Evolutionary conservation across 345 rosid species (phyloP), one percentile per base, ranked within the genome.

Genomic region (Camelina hispida): DNA sequence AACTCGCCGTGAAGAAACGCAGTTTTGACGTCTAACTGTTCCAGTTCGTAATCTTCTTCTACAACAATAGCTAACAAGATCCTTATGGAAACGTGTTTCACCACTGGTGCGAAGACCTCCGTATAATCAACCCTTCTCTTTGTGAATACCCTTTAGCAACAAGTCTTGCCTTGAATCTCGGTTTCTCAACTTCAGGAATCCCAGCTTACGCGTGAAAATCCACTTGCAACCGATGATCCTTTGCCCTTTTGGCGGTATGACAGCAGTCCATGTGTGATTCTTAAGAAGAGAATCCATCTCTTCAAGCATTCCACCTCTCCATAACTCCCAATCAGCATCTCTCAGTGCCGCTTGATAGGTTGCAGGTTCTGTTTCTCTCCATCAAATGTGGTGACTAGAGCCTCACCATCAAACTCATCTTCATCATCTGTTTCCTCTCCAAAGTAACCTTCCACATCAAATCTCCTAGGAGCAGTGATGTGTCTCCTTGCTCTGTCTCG

Each of bases 401-500:
- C 52, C 6, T 22, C 37, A 0, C 3, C 52, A 12, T 20, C 2
- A 1, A 57, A 34, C 1, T 16, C 11, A 3, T 34, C 22, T 9
- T 34, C 43, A 4, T 58, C 23, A 15, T 58, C 15, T 0, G 6
- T 15, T 0, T 16, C 8, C 9, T 58, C 63, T n/a, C 15, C 8
- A 2, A 3, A 34, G 4, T 58, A 58, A 0, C 63, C 25, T 9
- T 58, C 23, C 0, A 17, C 6, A 9, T 71, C 68, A 71, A 20
- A 61, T 2, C 50, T 20, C 0, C 3, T n/a, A 0, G 46, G 14
- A 0, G 59, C 5, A 5, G 0, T 17, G 0, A 46, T 4, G 0
- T 25, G 11, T 32, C 51, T 71, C 2, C 16, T 47, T 3, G 0
- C 43, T 17, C 44, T 43, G 2, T 69, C 64, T 1, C 54, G 0